phyloP scores from a whole-genome alignment of 116 monocot species.

The Papilionanthe hybrid region DNA sequence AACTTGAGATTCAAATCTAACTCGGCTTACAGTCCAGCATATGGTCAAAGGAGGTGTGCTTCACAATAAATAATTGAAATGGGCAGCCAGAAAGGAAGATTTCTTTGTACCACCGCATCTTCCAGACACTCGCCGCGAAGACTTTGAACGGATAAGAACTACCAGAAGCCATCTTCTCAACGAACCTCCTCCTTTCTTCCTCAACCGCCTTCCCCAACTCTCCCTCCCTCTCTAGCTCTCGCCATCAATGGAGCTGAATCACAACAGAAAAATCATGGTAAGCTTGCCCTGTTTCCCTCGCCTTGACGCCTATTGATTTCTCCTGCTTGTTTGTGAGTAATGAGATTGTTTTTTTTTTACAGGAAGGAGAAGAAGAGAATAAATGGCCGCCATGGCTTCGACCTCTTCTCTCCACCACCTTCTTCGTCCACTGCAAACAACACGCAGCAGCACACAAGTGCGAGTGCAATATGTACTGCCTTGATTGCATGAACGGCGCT shows the following conservation, averaged over 20 bases:
- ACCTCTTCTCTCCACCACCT: constrained; percentile 24
- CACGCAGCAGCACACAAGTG: constrained; percentile 79
- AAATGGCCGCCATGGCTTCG: constrained; percentile 30
- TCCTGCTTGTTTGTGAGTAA: neutral
- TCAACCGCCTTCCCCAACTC: neutral
- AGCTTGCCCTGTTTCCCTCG: neutral
- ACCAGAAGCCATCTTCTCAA: neutral
- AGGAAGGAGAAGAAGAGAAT: constrained; percentile 25
- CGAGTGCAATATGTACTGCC: constrained; percentile 96
- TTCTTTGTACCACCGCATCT: constrained; percentile 20
- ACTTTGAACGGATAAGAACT: constrained; percentile 35
- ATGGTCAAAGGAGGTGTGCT: neutral
- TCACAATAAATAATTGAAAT: constrained; percentile 5
- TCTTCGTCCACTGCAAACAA: constrained; percentile 70
- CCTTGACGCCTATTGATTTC: neutral
- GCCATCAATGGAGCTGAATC: constrained; percentile 2
- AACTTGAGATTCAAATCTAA: neutral
- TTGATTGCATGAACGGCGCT: constrained; percentile 83
- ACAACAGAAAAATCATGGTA: neutral
- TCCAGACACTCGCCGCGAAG: constrained; percentile 14
- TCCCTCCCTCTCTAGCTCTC: neutral
- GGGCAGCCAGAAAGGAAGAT: constrained; percentile 3
- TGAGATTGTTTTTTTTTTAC: neutral
- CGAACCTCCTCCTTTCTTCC: neutral
- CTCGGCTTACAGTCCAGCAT: neutral